Conservation (phyloP, 2,329 filamentous ascomycete genomes). For the Knufia petricola region DNA sequence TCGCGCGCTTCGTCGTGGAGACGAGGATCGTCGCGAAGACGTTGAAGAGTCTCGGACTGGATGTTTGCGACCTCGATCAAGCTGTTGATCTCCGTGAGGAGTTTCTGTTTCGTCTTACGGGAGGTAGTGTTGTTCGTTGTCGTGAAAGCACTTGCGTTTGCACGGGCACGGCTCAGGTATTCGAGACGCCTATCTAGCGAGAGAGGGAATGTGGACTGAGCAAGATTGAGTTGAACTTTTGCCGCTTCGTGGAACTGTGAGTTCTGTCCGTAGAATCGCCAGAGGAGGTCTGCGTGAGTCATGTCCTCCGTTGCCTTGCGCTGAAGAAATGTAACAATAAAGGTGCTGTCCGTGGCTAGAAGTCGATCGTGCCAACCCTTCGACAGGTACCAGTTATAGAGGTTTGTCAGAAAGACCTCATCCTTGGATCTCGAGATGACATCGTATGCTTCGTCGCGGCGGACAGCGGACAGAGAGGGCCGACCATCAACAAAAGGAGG, state of each 20-base stretch:
- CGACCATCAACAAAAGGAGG: constrained; percentile 70
- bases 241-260: constrained; percentile 79
- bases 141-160: constrained; percentile 78
- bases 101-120: constrained; percentile 70
- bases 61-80: constrained; percentile 89
- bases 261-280: constrained; percentile 81
- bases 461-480: constrained; percentile 63
- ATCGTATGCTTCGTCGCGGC: constrained; percentile 77
- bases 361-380: constrained; percentile 79
- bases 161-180: constrained; percentile 81
- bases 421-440: constrained; percentile 83
- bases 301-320: constrained; percentile 63
- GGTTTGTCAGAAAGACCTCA: constrained; percentile 85
- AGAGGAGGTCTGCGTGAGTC: constrained; percentile 79
- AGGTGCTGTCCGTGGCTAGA: constrained; percentile 63
- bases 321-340: constrained; percentile 77
- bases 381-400: constrained; percentile 96
- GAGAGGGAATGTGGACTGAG: constrained; percentile 70
- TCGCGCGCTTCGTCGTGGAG: constrained; percentile 53
- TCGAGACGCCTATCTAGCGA: constrained; percentile 78
- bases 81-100: constrained; percentile 76
- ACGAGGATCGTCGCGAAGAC: constrained; percentile 62
- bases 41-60: constrained; percentile 79
- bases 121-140: constrained; percentile 66
- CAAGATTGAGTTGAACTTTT: constrained; percentile 72